Base-by-base conservation (phyloP, 345 rosid genomes). In the Conringia planisiliqua region DNA sequence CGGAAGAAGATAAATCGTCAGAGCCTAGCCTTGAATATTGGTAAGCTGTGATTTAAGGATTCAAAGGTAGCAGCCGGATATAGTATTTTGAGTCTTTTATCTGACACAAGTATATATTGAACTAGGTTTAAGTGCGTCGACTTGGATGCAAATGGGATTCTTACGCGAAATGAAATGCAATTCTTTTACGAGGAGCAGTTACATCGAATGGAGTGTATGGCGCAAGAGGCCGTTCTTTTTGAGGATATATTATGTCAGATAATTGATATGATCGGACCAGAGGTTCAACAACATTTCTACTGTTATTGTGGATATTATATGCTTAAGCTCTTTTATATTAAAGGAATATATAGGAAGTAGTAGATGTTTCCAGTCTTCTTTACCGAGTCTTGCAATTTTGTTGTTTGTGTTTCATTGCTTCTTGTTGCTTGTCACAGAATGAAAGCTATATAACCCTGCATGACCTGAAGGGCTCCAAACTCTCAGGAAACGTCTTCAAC, bases 201-300 rank as follows among this genome's bases (percentile, higher is more conserved):
- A 80, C 98, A 91, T 82, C 90, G 98, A 73, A 93, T 93, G 98
- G 98, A 93, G 66, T 93, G 98, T 88, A 88, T 93, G 98, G 97
- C 94, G 7, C 98, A 93, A 76, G 98, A 93, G 79, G 96, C 97
- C 75, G 98, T 93, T 51, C 88, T 93, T 55, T 91, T 91, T 82
- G 98, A 93, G 81, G 98, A 93, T 77, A 91, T 93, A 57, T 84
- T 93, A 68, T 93, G 98, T 79, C 98, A 93, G 83, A 89, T 93
- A 74, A 89, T 93, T 62, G 98, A 93, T 81, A 93, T 93, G 98
- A 89, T 91, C 81, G 87, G 88, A 67, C 96, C 97, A 24, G 91
- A 91, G 98, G 98, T 93, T 70, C 47, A 54, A 66, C 73, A 30
- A 70, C 30, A 62, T 47, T 52, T 30, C 62, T 71, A 62, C 33